Percentiles rank a stretch among this genome's conserved stretches.
Conservation (phyloP, 495 filamentous ascomycete species). For the Daldinia childiae region DNA sequence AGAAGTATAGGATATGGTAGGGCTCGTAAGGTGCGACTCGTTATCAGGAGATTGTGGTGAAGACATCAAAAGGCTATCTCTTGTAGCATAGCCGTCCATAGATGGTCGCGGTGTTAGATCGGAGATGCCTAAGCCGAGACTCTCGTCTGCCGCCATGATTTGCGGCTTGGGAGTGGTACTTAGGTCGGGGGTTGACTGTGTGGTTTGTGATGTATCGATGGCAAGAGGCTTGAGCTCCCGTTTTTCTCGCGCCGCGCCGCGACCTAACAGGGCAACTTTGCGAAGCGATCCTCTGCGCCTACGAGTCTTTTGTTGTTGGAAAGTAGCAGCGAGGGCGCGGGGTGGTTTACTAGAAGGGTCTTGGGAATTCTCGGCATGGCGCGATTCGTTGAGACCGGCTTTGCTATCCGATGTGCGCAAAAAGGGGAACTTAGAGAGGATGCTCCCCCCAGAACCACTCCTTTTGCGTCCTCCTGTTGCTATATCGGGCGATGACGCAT, state of each 20-base stretch:
- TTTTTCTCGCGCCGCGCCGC: slow-evolving; percentile 69
- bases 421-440: slow-evolving; percentile 69
- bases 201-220: slow-evolving; percentile 52
- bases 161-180: slow-evolving; percentile 9
- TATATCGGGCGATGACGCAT: slow-evolving; percentile 34
- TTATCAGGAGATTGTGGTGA: slow-evolving; percentile 32
- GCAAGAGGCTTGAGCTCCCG: slow-evolving; percentile 57
- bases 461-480: slow-evolving; percentile 63
- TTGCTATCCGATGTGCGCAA: slow-evolving; percentile 62
- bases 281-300: slow-evolving; percentile 80
- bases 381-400: slow-evolving; percentile 53
- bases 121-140: slow-evolving; percentile 60
- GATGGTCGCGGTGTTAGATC: slow-evolving; percentile 58
- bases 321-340: slow-evolving; percentile 57
- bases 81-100: slow-evolving; percentile 52
- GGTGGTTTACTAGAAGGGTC: slow-evolving; percentile 48
- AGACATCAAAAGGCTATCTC: slow-evolving; percentile 45
- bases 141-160: slow-evolving; percentile 16
- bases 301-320: slow-evolving; percentile 75
- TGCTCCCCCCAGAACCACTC: slow-evolving; percentile 68
- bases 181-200: slow-evolving; percentile 35
- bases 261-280: slow-evolving; percentile 80
- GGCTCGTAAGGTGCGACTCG: slow-evolving; percentile 58
- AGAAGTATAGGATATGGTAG: slow-evolving; percentile 68
- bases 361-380: slow-evolving; percentile 48